These are phyloP conservation scores for Claviceps digitariae DNA, from an alignment of 2,329 filamentous ascomycete species.

Conservation along the genomic window DNA sequence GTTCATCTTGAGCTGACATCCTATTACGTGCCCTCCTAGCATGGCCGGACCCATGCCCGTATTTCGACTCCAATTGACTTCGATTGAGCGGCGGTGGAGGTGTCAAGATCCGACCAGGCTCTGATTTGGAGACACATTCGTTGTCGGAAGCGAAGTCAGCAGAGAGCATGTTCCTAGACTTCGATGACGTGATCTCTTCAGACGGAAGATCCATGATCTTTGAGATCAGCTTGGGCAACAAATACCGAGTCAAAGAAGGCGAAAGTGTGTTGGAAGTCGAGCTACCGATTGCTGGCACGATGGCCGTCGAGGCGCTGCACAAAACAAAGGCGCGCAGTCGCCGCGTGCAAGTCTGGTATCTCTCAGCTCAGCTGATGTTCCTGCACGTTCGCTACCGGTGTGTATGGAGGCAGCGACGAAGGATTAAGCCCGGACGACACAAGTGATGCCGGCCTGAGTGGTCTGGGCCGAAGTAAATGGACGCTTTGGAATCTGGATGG, in stretches of 20 bases:
- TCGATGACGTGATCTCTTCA: constrained; percentile 13
- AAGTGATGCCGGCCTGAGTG: neutral
- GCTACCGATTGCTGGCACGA: neutral
- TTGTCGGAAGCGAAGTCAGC: neutral
- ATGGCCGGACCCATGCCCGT: constrained; percentile 21
- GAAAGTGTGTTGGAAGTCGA: constrained; percentile 12
- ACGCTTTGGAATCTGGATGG: neutral
- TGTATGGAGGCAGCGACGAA: neutral
- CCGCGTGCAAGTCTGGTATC: neutral
- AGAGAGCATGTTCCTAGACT: constrained; percentile 15
- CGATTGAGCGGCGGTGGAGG: constrained; percentile 32
- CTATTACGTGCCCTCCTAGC: constrained; percentile 22
- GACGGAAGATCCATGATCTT: neutral
- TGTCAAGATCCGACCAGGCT: constrained; percentile 26
- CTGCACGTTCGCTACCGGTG: neutral
- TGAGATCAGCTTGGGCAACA: constrained; percentile 4
- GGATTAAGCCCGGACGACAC: neutral
- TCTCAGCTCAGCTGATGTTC: neutral
- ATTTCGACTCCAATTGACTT: constrained; percentile 27
- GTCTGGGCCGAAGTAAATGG: neutral
- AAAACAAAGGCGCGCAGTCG: constrained; percentile 6
- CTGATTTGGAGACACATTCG: neutral
- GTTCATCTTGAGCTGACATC: constrained; percentile 21
- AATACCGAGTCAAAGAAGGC: neutral
- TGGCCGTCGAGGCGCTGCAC: constrained; percentile 1